A percentile compares a stretch with the other conserved stretches of the same genome.
phyloP scores from a whole-genome alignment of 2,329 filamentous ascomycete species.

The Talaromyces piceae region DNA sequence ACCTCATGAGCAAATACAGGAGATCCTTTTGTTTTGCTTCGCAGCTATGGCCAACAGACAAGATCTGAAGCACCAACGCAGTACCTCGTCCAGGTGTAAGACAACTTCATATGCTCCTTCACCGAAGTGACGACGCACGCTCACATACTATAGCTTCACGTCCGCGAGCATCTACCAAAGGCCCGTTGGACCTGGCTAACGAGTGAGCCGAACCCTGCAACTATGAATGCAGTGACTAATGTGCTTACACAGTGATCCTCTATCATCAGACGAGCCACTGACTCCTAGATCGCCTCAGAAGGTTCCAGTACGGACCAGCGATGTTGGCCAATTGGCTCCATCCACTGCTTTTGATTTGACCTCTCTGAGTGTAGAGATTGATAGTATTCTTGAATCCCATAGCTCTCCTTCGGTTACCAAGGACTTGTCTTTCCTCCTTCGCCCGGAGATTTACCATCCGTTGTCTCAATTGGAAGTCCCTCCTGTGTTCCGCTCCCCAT shows the following conservation, averaged over 20 bases:
- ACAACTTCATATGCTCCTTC: not conserved
- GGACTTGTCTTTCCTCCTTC: conserved; percentile 73
- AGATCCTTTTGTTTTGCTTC: no score
- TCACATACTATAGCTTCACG: conserved; percentile 26
- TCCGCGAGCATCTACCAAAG: conserved; percentile 56
- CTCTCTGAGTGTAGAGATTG: conserved; percentile 9
- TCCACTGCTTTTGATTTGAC: conserved; percentile 28
- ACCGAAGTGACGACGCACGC: conserved; percentile 1
- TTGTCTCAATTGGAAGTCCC: conserved; percentile 58
- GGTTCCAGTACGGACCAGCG: conserved; percentile 11
- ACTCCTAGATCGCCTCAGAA: conserved; percentile 13
- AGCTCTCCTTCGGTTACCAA: conserved; percentile 44
- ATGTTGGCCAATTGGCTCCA: conserved; percentile 22
- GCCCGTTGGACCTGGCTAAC: conserved; percentile 62
- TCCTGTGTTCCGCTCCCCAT: conserved; percentile 60
- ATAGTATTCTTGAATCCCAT: conserved; percentile 21
- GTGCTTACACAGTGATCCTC: conserved; percentile 22
- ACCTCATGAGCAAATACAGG: no score
- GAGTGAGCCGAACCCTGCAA: conserved; percentile 49
- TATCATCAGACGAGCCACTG: conserved; percentile 12
- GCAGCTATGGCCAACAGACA: conserved; percentile 16
- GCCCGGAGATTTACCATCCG: conserved; percentile 75
- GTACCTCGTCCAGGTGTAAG: conserved; percentile 31
- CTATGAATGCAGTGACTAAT: not conserved
- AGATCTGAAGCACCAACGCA: conserved; percentile 25